Evolutionary conservation across 1,139 yeast genomes (phyloP).

Genomic region (Saccharomyces pastorianus): DNA sequence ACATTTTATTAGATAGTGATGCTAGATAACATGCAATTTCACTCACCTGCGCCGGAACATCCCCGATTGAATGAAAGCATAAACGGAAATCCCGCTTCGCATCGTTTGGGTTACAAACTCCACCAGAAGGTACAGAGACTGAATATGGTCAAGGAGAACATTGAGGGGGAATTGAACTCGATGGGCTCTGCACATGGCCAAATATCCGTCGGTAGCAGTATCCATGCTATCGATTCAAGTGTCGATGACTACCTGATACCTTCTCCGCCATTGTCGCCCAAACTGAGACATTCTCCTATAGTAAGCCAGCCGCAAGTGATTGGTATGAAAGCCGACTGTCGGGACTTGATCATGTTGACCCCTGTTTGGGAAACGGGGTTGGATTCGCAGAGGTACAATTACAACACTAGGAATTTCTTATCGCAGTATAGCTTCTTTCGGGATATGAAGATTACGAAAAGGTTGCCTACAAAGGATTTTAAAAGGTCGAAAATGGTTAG

Average conservation of each 20-base stretch:
- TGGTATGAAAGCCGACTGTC: background rate
- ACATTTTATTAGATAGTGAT: background rate
- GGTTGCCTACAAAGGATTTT: background rate
- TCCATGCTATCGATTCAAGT: background rate
- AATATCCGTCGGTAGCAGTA: background rate
- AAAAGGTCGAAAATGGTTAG: background rate
- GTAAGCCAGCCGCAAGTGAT: background rate
- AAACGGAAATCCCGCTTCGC: background rate
- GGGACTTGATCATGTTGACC: slow-evolving; percentile 1
- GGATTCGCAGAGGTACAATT: slow-evolving; percentile 5
- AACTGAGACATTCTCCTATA: background rate
- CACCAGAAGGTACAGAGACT: background rate
- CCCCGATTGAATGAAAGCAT: slow-evolving; percentile 5
- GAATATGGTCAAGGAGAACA: background rate
- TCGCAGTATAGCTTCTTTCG: slow-evolving; percentile 9
- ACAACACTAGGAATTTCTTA: slow-evolving; percentile 6
- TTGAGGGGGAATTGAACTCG: background rate
- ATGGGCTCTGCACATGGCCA: background rate
- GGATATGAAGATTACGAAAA: background rate
- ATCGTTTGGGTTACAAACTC: background rate
- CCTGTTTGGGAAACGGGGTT: slow-evolving; percentile 7
- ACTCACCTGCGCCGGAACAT: slow-evolving; percentile 12
- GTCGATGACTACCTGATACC: slow-evolving; percentile 11
- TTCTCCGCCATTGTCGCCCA: slow-evolving; percentile 17
- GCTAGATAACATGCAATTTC: background rate